Evolutionary conservation across 176 grass and related monocot genomes (phyloP), one percentile per base, ranked within the genome.

Genomic region (Dactylis glomerata): DNA sequence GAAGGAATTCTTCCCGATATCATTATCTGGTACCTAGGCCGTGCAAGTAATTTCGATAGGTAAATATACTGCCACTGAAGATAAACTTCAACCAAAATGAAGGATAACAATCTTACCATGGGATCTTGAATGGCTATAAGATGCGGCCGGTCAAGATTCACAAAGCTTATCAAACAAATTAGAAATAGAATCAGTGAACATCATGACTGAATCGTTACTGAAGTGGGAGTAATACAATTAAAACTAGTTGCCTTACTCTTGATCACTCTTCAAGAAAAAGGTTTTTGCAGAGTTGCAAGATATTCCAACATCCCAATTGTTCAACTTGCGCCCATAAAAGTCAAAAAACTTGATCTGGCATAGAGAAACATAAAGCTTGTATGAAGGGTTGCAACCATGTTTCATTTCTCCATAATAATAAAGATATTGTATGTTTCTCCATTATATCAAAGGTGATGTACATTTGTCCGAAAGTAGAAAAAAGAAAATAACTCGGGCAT

Each of bases 1-100:
- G 36, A 94, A 99, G 13, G 97, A 99, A 83, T 89, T 99, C 86
- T 88, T 96, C 79, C 88, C 93, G n/a, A 99, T 92, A 80, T 99
- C 97, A 92, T 96, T 99, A 77, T 96, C 93, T 68, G 93, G 82
- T 65, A 81, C 88, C 97, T 99, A 83, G 54, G 37, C 30, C 66
- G 85, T 46, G 6, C 79, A 69, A 74, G 75, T 10, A 72, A 75
- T 59, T 69, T 76, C 28, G 16, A 83, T 79, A 73, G 62, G 69
- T 77, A 88, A 87, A 88, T 72, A 68, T 46, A 77, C 40, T 85
- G 49, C 15, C 47, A 55, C 55, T 73, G 52, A 74, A 79, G 40
- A 63, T 37, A 15, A 79, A 77, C 30, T 42, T 49, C 71, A 82
- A 69, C 64, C 38, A 74, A 87, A 59, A 59, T 72, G 61, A 91